Percentiles rank a stretch among this genome's conserved stretches.
Conservation (phyloP, 1,284 basidiomycete genomes). For the Tremellales sp. region DNA sequence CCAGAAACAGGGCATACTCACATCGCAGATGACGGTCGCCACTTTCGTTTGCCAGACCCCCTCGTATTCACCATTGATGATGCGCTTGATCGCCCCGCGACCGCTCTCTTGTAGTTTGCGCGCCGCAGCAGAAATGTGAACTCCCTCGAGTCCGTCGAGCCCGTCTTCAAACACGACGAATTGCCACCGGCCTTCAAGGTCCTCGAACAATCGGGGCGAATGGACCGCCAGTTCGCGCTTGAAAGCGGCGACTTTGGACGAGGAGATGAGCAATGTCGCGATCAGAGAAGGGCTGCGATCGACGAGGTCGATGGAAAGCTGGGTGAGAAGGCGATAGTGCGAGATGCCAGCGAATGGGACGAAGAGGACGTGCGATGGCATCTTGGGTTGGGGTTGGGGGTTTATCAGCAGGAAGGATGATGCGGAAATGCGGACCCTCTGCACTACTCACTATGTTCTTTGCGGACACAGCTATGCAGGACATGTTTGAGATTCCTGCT, state of each 20-base stretch:
- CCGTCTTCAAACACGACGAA: neutral
- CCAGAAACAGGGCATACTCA: too few species aligned
- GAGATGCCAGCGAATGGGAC: neutral
- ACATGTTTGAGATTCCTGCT: too few species aligned
- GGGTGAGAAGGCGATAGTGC: neutral
- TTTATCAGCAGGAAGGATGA: too few species aligned
- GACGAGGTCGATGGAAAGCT: neutral
- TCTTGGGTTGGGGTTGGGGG: too few species aligned
- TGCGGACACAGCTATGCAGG: too few species aligned
- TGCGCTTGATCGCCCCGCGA: neutral
- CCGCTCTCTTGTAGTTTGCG: neutral
- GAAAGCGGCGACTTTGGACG: neutral
- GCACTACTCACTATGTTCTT: too few species aligned
- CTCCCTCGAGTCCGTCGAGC: neutral
- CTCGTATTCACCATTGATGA: neutral
- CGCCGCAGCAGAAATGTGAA: neutral
- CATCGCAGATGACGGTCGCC: neutral
- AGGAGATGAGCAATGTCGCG: neutral
- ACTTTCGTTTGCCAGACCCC: neutral
- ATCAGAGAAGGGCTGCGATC: neutral
- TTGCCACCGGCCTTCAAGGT: neutral
- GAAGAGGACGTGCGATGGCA: slow-evolving; percentile 2
- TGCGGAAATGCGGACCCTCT: too few species aligned
- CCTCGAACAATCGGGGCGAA: neutral
- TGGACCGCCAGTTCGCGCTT: neutral